Percentiles rank a stretch among this genome's conserved stretches.
phyloP scores from a whole-genome alignment of 495 filamentous ascomycete species.

The Penicillium cataractarum region DNA sequence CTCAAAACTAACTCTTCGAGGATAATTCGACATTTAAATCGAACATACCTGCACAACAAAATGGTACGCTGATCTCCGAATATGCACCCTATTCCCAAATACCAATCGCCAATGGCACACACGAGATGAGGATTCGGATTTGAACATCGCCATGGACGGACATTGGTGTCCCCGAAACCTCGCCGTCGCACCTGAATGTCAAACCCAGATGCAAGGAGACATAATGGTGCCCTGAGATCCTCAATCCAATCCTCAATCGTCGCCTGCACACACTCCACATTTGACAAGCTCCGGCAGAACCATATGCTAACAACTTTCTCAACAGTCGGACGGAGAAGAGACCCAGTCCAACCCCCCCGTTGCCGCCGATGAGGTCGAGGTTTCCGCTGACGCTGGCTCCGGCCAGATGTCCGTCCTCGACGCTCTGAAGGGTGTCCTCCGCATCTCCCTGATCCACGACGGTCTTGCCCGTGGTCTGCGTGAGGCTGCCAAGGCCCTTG shows the following conservation, averaged over 20 bases:
- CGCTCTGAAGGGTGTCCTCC: slow-evolving; percentile 94
- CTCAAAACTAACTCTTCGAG: slow-evolving; percentile 60
- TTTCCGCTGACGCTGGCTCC: slow-evolving; percentile 77
- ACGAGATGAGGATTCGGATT: slow-evolving; percentile 19
- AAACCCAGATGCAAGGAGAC: neutral
- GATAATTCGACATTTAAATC: slow-evolving; percentile 59
- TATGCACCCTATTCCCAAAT: neutral
- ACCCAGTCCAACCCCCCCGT: slow-evolving; percentile 71
- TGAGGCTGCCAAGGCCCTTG: slow-evolving; percentile 96
- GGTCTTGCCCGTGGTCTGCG: slow-evolving; percentile 97
- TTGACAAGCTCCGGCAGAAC: neutral
- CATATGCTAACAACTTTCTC: slow-evolving; percentile 2
- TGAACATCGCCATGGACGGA: slow-evolving; percentile 1
- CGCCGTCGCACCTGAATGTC: neutral
- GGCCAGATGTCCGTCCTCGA: slow-evolving; percentile 98
- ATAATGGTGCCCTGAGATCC: neutral
- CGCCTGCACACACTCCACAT: neutral
- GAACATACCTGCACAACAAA: slow-evolving; percentile 40
- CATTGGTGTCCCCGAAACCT: neutral
- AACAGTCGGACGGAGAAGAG: slow-evolving; percentile 87
- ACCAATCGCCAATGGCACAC: neutral
- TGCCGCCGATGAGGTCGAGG: slow-evolving; percentile 86
- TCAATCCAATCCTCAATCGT: neutral
- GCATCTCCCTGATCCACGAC: slow-evolving; percentile 98
- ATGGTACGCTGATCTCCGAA: slow-evolving; percentile 38